Percentiles rank a stretch among this genome's conserved stretches.
These are phyloP conservation scores for Thalia dealbata DNA, from an alignment of 176 grass and related monocot species.

Conservation along the genomic window DNA sequence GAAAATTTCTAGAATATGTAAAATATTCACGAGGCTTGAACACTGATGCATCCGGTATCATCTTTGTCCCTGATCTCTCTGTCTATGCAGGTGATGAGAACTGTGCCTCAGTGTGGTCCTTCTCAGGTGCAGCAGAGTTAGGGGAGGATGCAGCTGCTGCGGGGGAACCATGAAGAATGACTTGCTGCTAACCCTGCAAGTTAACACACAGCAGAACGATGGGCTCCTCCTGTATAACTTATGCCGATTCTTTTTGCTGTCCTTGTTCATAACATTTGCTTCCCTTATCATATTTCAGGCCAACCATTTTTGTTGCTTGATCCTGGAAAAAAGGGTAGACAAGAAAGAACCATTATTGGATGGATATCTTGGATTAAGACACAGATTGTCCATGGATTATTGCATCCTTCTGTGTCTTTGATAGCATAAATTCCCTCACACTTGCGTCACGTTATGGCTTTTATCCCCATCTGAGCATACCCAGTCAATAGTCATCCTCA, in stretches of 20 bases:
- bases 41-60: too few relatives aligned
- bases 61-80: not conserved
- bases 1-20: too few relatives aligned
- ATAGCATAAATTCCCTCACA: too few relatives aligned
- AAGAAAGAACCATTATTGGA: too few relatives aligned
- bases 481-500: too few relatives aligned
- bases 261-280: not conserved
- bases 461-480: too few relatives aligned
- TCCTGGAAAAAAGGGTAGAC: not conserved
- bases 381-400: too few relatives aligned
- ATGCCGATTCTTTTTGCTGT: not conserved
- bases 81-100: constrained; percentile 54
- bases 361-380: too few relatives aligned
- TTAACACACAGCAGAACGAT: too few relatives aligned
- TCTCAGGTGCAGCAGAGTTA: constrained; percentile 33
- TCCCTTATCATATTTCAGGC: not conserved
- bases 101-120: constrained; percentile 76
- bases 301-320: not conserved
- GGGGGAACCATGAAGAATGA: not conserved
- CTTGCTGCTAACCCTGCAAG: not conserved
- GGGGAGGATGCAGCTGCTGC: not conserved
- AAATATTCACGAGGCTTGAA: too few relatives aligned
- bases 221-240: not conserved
- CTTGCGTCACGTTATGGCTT: too few relatives aligned
- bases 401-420: too few relatives aligned